Evolutionary conservation across 495 filamentous ascomycete genomes (phyloP).

Genomic region (Xylaria cubensis): DNA sequence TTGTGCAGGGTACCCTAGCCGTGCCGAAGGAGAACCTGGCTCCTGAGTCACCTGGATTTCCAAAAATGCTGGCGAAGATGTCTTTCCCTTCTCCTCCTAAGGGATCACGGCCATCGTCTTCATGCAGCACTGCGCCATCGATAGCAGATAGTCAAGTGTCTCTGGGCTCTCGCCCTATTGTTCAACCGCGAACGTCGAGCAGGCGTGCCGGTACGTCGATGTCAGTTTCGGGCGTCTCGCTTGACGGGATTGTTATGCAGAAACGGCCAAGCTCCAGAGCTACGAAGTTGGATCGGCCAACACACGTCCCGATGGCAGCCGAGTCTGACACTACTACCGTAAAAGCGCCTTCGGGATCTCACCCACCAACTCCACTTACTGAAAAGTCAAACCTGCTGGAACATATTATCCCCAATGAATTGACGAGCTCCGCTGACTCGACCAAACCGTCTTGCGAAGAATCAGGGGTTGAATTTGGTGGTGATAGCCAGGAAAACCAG

Average conservation of each 20-base stretch:
- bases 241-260: conserved; percentile 32
- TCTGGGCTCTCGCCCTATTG: conserved; percentile 5
- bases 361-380: background rate
- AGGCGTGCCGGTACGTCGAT: conserved; percentile 26
- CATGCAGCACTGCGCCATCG: conserved; percentile 22
- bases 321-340: background rate
- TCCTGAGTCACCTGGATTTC: conserved; percentile 38
- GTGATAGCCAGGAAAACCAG: conserved; percentile 3
- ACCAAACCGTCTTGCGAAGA: background rate
- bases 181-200: conserved; percentile 33
- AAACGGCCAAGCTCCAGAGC: background rate
- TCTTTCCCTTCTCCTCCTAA: conserved; percentile 36
- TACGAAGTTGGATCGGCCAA: background rate
- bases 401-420: background rate
- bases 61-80: conserved; percentile 37
- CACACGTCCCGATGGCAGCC: background rate
- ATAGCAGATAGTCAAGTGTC: conserved; percentile 9
- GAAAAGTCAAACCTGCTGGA: background rate
- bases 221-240: conserved; percentile 21
- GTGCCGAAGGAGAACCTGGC: conserved; percentile 23
- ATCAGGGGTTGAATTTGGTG: background rate
- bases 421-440: background rate
- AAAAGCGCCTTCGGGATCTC: background rate
- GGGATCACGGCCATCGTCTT: conserved; percentile 28
- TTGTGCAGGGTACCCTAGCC: conserved; percentile 18